Base-by-base conservation (phyloP, 331 rosid genomes). In the Spiraea crenata region DNA sequence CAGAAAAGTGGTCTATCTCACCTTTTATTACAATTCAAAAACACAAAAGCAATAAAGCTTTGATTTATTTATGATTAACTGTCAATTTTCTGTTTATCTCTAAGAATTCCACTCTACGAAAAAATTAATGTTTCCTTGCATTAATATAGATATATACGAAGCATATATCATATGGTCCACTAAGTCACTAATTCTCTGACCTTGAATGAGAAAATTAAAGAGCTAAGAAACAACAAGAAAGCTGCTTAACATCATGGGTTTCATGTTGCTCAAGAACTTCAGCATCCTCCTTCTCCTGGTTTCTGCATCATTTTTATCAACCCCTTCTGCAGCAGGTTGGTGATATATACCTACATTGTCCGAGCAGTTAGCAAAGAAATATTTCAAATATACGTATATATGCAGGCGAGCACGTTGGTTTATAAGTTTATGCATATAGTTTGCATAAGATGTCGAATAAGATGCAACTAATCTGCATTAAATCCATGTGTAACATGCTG, bases 321-420 rank as follows among this genome's bases (percentile, higher is more conserved):
- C 90, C 79, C 79, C 92, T 81, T 80, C 70, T 62, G 74, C 77
- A 61, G 93, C 86, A 83, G 87, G 89, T 87, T 54, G 7, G 78
- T 82, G 69, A 57, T 61, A 10, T n/a, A n/a, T 20, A 56, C 74
- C 45, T 35, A 57, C 39, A 44, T 50, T 82, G 86, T 79, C 88
- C 81, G 77, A 77, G 49, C 72, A 67, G 78, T 75, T n/a, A 47
- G 59, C 9, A 52, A 69, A 56, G 35, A 40, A 25, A 25, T 25
- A 25, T 25, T 25, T 25, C 3, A 50, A 7, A 49, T 3, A 44
- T 20, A 38, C 9, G 13, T 64, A 50, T 60, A 15, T 56, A 19
- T 37, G 48, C 12, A 45, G 9, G 48, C 12, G 12, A 3, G 48
- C 0, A 19, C 7, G 10, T 1, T 25, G 11, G 14, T 3, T 57